Percentiles rank a stretch among this genome's conserved stretches.
These are phyloP conservation scores for Neurospora tetrasperma DNA, from an alignment of 495 filamentous ascomycete species.

Conservation along the genomic window DNA sequence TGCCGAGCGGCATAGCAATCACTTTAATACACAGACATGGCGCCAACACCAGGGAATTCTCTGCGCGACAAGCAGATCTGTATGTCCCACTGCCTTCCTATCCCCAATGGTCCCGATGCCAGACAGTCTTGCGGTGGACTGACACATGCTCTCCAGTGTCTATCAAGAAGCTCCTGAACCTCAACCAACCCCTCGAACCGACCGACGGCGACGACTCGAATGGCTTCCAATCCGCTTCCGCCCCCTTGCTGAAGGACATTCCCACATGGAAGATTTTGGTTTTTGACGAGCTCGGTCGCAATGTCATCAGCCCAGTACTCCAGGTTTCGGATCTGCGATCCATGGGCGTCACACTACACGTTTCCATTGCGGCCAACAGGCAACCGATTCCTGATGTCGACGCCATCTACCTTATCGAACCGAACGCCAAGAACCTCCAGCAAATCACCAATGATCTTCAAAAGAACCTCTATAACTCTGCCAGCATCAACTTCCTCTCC, in stretches of 20 bases:
- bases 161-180: conserved; percentile 89
- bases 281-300: conserved; percentile 44
- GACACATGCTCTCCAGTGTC: conserved; percentile 50
- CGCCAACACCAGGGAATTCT: conserved; percentile 53
- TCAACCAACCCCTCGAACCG: conserved; percentile 63
- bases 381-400: conserved; percentile 95
- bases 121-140: conserved; percentile 4
- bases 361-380: conserved; percentile 67
- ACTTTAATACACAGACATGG: background rate
- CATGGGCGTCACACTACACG: conserved; percentile 95
- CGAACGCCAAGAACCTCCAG: conserved; percentile 67
- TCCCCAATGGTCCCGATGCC: conserved; percentile 9
- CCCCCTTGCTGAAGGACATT: conserved; percentile 81
- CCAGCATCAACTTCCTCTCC: conserved; percentile 94
- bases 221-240: conserved; percentile 55
- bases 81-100: conserved; percentile 36
- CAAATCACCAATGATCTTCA: conserved; percentile 80
- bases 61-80: conserved; percentile 95
- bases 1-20: background rate
- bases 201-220: conserved; percentile 49
- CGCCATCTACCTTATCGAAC: conserved; percentile 91
- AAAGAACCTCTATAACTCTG: conserved; percentile 79
- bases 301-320: conserved; percentile 85
- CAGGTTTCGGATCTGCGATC: conserved; percentile 84
- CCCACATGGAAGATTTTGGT: conserved; percentile 46